Evolutionary conservation across 108 stramenopile species (phyloP).

Genomic region (Cyclotella cryptica): DNA sequence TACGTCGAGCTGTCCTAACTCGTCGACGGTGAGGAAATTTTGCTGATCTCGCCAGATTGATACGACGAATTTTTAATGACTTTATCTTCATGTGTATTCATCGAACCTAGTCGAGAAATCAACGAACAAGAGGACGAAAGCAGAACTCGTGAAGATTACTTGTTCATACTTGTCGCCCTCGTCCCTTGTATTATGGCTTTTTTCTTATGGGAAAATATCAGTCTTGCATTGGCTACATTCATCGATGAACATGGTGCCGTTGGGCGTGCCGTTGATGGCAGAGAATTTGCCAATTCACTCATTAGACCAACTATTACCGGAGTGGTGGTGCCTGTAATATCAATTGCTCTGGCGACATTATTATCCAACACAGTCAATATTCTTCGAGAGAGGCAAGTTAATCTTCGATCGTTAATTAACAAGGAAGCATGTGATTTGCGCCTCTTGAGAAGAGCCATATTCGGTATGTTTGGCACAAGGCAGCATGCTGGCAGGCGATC

Average conservation of each 20-base stretch:
- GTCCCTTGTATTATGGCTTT: slow-evolving; percentile 30
- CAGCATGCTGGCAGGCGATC: slow-evolving; percentile 41
- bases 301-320: slow-evolving; percentile 45
- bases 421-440: slow-evolving; percentile 52
- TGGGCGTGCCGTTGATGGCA: slow-evolving; percentile 11
- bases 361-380: slow-evolving; percentile 50
- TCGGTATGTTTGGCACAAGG: slow-evolving; percentile 48
- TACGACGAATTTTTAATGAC: neutral
- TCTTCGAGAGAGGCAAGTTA: slow-evolving; percentile 42
- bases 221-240: slow-evolving; percentile 20
- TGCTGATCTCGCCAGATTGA: neutral
- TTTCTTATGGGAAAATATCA: slow-evolving; percentile 29
- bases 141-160: slow-evolving; percentile 20
- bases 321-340: slow-evolving; percentile 45
- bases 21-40: neutral
- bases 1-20: slow-evolving; percentile 3
- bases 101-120: neutral
- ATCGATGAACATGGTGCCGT: slow-evolving; percentile 14
- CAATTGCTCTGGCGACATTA: slow-evolving; percentile 46
- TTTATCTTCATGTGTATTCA: neutral
- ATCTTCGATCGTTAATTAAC: slow-evolving; percentile 36
- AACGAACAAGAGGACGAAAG: slow-evolving; percentile 28
- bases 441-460: slow-evolving; percentile 36
- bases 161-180: slow-evolving; percentile 25
- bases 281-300: slow-evolving; percentile 28